Evolutionary conservation across 495 filamentous ascomycete genomes (phyloP).

Genomic region (Annulohypoxylon moriforme): DNA sequence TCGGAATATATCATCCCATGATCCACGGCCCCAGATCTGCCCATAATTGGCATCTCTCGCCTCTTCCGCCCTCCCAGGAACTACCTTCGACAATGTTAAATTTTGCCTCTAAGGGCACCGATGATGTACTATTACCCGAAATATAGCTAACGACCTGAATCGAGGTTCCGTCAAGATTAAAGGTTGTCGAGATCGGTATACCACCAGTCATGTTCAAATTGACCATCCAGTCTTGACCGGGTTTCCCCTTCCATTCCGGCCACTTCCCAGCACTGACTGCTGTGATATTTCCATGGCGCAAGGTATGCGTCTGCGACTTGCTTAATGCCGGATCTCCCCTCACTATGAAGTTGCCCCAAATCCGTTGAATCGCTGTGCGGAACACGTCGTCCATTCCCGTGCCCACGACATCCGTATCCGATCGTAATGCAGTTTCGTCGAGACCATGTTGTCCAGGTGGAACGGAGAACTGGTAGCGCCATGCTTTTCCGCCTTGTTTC

Average conservation of each 20-base stretch:
- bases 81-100: conserved; percentile 64
- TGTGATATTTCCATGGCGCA: conserved; percentile 35
- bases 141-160: conserved; percentile 40
- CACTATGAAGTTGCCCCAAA: conserved; percentile 67
- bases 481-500: conserved; percentile 46
- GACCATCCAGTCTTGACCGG: conserved; percentile 51
- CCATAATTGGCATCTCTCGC: conserved; percentile 68
- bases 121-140: conserved; percentile 38
- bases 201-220: conserved; percentile 67
- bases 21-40: conserved; percentile 55
- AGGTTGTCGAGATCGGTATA: conserved; percentile 34
- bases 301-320: conserved; percentile 24
- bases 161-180: background rate
- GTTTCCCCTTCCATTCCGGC: conserved; percentile 48
- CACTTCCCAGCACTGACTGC: conserved; percentile 34
- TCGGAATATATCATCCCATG: conserved; percentile 13
- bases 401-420: conserved; percentile 14
- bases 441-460: conserved; percentile 64
- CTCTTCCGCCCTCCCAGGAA: conserved; percentile 67
- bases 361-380: conserved; percentile 46
- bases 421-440: conserved; percentile 54
- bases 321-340: conserved; percentile 61
- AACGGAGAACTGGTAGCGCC: conserved; percentile 71
- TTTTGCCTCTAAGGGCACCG: conserved; percentile 55
- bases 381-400: conserved; percentile 45